These are phyloP conservation scores for Fusarium sp. DNA, from an alignment of 2,329 filamentous ascomycete species.

Conservation along the genomic window DNA sequence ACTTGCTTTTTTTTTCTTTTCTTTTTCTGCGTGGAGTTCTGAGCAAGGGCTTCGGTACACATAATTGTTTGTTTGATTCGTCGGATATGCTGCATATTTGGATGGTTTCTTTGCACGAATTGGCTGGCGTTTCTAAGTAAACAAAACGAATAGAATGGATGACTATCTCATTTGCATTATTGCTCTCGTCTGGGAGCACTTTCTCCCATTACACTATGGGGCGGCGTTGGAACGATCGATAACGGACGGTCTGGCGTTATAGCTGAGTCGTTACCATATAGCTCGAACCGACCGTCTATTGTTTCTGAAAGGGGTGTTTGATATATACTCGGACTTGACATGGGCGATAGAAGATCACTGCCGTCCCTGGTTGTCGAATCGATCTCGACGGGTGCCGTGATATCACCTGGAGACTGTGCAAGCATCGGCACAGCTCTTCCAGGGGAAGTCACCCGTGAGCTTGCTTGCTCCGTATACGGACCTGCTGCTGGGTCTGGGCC, in stretches of 20 bases:
- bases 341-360: constrained; percentile 37
- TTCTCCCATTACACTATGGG: constrained; percentile 37
- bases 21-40: constrained; percentile 46
- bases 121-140: constrained; percentile 48
- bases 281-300: constrained; percentile 57
- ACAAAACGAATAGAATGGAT: constrained; percentile 39
- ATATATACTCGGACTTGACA: constrained; percentile 39
- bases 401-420: constrained; percentile 64
- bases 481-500: constrained; percentile 61
- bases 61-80: constrained; percentile 40
- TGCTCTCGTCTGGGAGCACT: constrained; percentile 16
- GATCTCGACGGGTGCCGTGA: constrained; percentile 67
- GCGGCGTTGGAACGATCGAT: constrained; percentile 47
- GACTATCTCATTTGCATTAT: constrained; percentile 22
- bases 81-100: constrained; percentile 40
- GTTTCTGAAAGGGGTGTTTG: constrained; percentile 46
- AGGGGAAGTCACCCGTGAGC: constrained; percentile 50
- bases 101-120: constrained; percentile 43
- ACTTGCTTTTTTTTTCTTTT: background rate
- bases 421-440: constrained; percentile 56
- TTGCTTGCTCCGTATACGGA: constrained; percentile 60
- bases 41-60: constrained; percentile 34
- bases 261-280: constrained; percentile 57
- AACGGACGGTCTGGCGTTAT: constrained; percentile 30
- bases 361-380: constrained; percentile 53